Evolutionary conservation across 257 asterid genomes (phyloP).

Genomic region (Plantago ovata): DNA sequence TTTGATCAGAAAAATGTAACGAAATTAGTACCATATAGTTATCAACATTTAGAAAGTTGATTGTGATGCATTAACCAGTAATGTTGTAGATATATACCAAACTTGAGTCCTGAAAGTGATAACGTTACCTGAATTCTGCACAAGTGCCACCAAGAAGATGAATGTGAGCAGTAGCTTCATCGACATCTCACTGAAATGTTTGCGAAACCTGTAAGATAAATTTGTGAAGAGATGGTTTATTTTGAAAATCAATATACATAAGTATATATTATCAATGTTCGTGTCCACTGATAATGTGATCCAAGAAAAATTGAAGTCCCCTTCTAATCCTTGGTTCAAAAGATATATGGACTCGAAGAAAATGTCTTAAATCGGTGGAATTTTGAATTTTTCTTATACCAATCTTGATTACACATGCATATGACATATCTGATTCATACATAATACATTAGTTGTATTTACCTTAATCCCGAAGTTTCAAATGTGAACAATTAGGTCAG

Average conservation of each 20-base stretch:
- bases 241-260: not conserved
- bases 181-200: constrained; percentile 18
- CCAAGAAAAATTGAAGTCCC: constrained; percentile 24
- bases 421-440: no score
- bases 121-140: constrained; percentile 42
- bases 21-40: not conserved
- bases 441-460: no score
- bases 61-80: not conserved
- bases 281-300: constrained; percentile 12
- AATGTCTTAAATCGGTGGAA: no score
- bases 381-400: constrained; percentile 3
- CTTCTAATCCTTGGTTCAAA: constrained; percentile 19
- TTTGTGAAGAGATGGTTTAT: constrained; percentile 7
- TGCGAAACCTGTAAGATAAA: constrained; percentile 8
- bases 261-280: no score
- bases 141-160: constrained; percentile 24
- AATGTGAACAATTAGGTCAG: no score
- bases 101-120: not conserved
- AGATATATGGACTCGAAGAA: no score
- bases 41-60: not conserved
- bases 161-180: constrained; percentile 25
- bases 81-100: no score
- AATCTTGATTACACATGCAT: no score
- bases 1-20: no score
- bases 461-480: no score